Conservation (phyloP, 148 eudicot species). For the Salicornia ramosissima region DNA sequence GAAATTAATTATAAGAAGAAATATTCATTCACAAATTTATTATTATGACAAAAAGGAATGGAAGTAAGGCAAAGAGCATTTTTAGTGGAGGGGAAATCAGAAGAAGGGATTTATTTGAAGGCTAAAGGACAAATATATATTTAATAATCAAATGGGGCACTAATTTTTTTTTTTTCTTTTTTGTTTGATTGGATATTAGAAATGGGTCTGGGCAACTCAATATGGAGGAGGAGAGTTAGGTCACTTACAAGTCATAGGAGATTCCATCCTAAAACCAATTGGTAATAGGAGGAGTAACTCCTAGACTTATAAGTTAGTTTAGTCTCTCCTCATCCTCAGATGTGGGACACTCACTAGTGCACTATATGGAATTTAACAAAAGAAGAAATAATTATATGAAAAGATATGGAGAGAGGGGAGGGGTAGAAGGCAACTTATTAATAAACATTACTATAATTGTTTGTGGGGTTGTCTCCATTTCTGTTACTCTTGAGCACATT, state of each 20-base stretch:
- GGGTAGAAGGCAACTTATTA: slow-evolving; percentile 14
- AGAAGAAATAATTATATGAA: neutral
- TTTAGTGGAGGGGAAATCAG: slow-evolving; percentile 26
- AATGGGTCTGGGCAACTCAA: too few species aligned
- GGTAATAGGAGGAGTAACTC: too few species aligned
- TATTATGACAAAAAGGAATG: slow-evolving; percentile 31
- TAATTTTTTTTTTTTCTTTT: neutral
- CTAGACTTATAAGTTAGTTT: too few species aligned
- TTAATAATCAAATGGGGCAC: slow-evolving; percentile 13
- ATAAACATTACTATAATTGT: slow-evolving; percentile 12
- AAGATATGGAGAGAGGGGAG: neutral
- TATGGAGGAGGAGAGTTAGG: too few species aligned
- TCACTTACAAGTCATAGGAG: too few species aligned
- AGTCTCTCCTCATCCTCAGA: too few species aligned
- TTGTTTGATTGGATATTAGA: neutral
- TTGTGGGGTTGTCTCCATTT: slow-evolving; percentile 24
- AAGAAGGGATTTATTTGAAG: slow-evolving; percentile 13
- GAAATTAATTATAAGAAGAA: too few species aligned
- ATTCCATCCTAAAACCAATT: too few species aligned
- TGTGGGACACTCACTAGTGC: too few species aligned
- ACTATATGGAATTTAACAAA: too few species aligned
- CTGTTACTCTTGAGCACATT: slow-evolving; percentile 4
- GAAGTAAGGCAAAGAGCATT: slow-evolving; percentile 34
- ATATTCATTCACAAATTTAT: slow-evolving; percentile 23
- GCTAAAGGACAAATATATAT: slow-evolving; percentile 22